These are phyloP conservation scores for Guadua angustifolia DNA, from an alignment of 176 grass and related monocot genomes.

Conservation along the genomic window DNA sequence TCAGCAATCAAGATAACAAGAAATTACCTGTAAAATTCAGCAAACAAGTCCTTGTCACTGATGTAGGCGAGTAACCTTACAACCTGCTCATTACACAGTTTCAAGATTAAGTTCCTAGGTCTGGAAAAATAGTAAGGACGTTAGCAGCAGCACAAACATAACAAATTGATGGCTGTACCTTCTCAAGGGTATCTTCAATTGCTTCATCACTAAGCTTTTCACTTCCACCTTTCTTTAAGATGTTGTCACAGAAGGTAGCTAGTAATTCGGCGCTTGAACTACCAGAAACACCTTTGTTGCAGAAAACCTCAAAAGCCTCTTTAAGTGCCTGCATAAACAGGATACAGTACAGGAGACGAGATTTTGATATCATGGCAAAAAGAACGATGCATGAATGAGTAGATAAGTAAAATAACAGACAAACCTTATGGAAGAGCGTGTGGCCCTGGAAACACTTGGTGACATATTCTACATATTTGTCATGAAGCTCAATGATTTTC, in stretches of 20 bases:
- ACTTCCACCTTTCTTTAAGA: conserved; percentile 85
- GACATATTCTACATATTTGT: conserved; percentile 83
- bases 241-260: conserved; percentile 82
- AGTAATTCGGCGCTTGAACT: conserved; percentile 78
- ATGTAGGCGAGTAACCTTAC: conserved; percentile 86
- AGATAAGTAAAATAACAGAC: conserved; percentile 14
- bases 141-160: conserved; percentile 9
- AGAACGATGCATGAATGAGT: neutral
- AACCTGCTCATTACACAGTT: conserved; percentile 52
- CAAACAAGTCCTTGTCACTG: conserved; percentile 88
- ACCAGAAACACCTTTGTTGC: conserved; percentile 87
- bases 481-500: conserved; percentile 86
- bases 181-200: conserved; percentile 86
- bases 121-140: neutral
- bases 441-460: conserved; percentile 83
- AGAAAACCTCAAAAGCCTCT: conserved; percentile 88
- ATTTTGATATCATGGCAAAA: conserved; percentile 13
- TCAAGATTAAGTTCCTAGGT: conserved; percentile 20
- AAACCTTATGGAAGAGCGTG: conserved; percentile 87
- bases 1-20: neutral
- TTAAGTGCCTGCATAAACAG: conserved; percentile 66
- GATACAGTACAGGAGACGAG: neutral
- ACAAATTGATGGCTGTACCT: conserved; percentile 45
- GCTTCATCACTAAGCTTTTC: conserved; percentile 94
- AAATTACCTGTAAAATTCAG: conserved; percentile 83